A percentile compares a stretch with the other conserved stretches of the same genome.
Conservation (phyloP, 2,329 filamentous ascomycete genomes). For the Diplodia seriata region DNA sequence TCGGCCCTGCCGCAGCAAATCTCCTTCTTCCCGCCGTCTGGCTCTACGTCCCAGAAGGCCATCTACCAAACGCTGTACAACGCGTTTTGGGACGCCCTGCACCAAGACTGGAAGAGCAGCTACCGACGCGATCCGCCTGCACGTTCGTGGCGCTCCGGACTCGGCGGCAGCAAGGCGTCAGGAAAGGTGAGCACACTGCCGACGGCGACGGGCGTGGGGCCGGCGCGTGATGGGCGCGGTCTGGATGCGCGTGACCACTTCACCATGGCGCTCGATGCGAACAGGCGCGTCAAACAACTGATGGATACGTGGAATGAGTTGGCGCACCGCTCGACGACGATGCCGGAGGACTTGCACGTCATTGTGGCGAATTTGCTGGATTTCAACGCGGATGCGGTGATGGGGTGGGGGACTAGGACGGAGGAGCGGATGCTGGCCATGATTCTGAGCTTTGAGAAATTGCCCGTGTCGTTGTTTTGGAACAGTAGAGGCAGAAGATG, state of each 20-base stretch:
- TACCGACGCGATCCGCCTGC: slow-evolving; percentile 1
- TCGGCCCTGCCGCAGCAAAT: background rate
- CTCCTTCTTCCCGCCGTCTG: background rate
- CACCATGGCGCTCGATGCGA: background rate
- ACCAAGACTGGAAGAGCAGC: slow-evolving; percentile 32
- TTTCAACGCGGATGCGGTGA: slow-evolving; percentile 30
- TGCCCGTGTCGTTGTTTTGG: slow-evolving; percentile 34
- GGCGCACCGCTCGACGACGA: slow-evolving; percentile 34
- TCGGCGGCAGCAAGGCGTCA: background rate
- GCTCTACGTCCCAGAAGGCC: background rate
- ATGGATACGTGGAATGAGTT: slow-evolving; percentile 35
- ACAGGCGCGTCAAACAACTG: slow-evolving; percentile 21
- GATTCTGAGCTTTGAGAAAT: slow-evolving; percentile 27
- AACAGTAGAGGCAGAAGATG: slow-evolving; percentile 14
- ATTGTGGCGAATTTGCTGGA: slow-evolving; percentile 35
- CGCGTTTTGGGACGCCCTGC: slow-evolving; percentile 29
- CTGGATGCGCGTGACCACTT: background rate
- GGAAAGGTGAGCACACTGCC: slow-evolving; percentile 9
- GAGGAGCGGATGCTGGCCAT: slow-evolving; percentile 29
- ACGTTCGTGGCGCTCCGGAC: background rate
- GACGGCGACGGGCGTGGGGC: background rate
- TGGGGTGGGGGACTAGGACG: background rate
- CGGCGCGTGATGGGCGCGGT: background rate
- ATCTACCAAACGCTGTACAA: slow-evolving; percentile 29
- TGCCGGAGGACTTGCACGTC: slow-evolving; percentile 33